phyloP scores from a whole-genome alignment of 192 early-diverging fungal species.

The Podila epigama region DNA sequence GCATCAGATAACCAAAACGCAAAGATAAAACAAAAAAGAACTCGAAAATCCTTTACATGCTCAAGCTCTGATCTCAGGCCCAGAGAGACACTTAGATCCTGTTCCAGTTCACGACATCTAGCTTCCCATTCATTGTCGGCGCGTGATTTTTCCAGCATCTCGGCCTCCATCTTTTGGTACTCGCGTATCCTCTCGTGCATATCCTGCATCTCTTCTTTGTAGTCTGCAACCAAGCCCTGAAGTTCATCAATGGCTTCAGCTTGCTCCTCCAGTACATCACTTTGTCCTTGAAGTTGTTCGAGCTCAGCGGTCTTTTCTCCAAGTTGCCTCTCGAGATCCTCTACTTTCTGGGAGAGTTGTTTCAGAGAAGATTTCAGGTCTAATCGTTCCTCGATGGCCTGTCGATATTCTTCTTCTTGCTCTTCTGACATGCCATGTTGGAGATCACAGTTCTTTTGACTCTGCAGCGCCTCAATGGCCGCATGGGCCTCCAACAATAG shows the following conservation, averaged over 20 bases:
- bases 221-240: slow-evolving; percentile 6
- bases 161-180: slow-evolving; percentile 25
- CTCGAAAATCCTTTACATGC: slow-evolving; percentile 2
- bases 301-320: slow-evolving; percentile 13
- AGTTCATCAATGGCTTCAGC: slow-evolving; percentile 7
- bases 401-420: slow-evolving; percentile 42
- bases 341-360: slow-evolving; percentile 7
- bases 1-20: background rate
- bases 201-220: slow-evolving; percentile 22
- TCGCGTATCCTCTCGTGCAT: slow-evolving; percentile 9
- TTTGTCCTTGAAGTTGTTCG: slow-evolving; percentile 5
- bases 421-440: slow-evolving; percentile 54
- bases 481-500: slow-evolving; percentile 52
- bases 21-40: background rate
- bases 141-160: slow-evolving; percentile 20
- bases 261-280: slow-evolving; percentile 12
- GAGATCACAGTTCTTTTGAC: slow-evolving; percentile 43
- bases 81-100: slow-evolving; percentile 19
- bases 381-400: slow-evolving; percentile 18
- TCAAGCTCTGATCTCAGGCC: slow-evolving; percentile 27
- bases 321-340: slow-evolving; percentile 3
- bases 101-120: slow-evolving; percentile 25
- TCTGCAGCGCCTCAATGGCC: slow-evolving; percentile 55
- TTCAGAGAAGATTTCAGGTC: slow-evolving; percentile 10
- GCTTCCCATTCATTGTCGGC: slow-evolving; percentile 35